These are phyloP conservation scores for Primulina tabacum DNA, from an alignment of 257 asterid genomes.

Conservation along the genomic window DNA sequence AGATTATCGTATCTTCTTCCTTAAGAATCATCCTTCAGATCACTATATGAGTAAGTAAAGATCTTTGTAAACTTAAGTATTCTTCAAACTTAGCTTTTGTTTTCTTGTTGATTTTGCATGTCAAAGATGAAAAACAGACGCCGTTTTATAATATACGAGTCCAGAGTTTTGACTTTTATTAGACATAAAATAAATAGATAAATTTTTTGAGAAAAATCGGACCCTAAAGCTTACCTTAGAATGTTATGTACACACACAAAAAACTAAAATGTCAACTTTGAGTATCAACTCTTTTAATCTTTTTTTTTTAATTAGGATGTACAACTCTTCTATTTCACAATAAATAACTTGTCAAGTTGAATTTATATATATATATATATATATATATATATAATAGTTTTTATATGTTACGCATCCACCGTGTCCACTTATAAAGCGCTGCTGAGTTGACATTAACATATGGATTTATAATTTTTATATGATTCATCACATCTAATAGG, in stretches of 20 bases:
- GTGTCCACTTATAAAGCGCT: too few species aligned
- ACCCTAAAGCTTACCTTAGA: slow-evolving; percentile 27
- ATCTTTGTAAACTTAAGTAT: too few species aligned
- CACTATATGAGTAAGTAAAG: background rate
- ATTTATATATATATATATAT: background rate
- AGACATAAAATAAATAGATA: background rate
- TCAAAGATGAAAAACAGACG: background rate
- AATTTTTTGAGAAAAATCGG: background rate
- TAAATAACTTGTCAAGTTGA: slow-evolving; percentile 19
- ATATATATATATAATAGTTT: background rate
- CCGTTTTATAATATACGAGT: slow-evolving; percentile 29
- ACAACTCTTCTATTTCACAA: slow-evolving; percentile 13
- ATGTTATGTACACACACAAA: slow-evolving; percentile 31
- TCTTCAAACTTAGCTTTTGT: background rate
- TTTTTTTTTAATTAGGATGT: too few species aligned
- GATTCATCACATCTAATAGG: too few species aligned
- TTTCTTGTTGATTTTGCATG: background rate
- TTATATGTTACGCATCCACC: too few species aligned
- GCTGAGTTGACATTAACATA: too few species aligned
- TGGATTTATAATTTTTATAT: too few species aligned
- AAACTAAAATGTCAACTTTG: slow-evolving; percentile 43
- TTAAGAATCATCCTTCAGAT: background rate
- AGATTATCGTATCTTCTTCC: slow-evolving; percentile 12
- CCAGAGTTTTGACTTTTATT: slow-evolving; percentile 25
- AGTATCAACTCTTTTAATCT: slow-evolving; percentile 22